Evolutionary conservation across 257 asterid species (phyloP), one percentile per base, ranked within the genome.

Genomic region (Solanum appendiculatum): DNA sequence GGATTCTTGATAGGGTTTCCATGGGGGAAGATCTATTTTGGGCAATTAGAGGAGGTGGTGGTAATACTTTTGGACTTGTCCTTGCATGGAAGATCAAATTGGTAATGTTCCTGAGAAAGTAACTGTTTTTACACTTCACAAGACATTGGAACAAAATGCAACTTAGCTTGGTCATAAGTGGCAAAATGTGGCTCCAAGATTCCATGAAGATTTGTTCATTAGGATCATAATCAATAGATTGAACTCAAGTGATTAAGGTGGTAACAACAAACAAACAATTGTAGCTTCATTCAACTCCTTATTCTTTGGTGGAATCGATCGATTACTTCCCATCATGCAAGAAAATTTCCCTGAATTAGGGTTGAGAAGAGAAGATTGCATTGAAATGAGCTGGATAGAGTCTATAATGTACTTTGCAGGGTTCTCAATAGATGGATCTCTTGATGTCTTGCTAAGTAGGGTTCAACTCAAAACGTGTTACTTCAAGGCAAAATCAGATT

Each of bases 401-500:
- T 85, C 82, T 34, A 31, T 16, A 9, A 9, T 85, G 21, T 85
- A 85, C 69, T 85, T 85, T 44, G 83, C 31, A 42, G 87, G 87
- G 34, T 42, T 85, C n/a, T 51, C 66, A 44, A 6, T 27, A 33
- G 36, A 21, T n/a, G 40, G 8, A 68, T 16, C 82, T 54, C 37
- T 15, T 25, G 63, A 85, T 13, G 82, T 42, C 21, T 85, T 85
- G 69, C 33, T 14, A 31, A 40, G 42, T 5, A 85, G 68, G 23
- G 63, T 68, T 29, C 87, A 66, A 27, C 58, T 11, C 11, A 20
- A n/a, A 37, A 51, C 27, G 13, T 82, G 29, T 5, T 20, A 42
- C 68, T 85, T 85, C n/a, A 85, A 85, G 40, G 87, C 87, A 18
- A 85, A 85, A 85, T 85, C 87, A 2, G 87, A 85, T 8, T 85